Evolutionary conservation across 257 asterid genomes (phyloP).

Genomic region (Parsonsia alboflavescens): DNA sequence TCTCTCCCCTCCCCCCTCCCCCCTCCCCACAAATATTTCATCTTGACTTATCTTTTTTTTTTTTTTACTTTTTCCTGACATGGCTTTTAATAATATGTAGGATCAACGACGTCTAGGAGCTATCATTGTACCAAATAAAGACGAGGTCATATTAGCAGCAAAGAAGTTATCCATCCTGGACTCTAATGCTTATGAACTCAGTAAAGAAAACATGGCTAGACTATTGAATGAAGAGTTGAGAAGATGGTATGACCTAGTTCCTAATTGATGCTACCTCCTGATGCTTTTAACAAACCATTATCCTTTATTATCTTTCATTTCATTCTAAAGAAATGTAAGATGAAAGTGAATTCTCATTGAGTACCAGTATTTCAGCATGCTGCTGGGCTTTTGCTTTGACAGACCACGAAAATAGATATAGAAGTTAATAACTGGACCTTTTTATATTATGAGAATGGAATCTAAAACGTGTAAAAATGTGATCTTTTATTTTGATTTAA

Average conservation of each 20-base stretch:
- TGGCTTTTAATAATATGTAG: conserved; percentile 30
- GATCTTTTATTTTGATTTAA: no score
- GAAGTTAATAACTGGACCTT: not conserved
- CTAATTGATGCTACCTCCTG: not conserved
- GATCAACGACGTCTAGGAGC: conserved; percentile 94
- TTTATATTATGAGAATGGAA: no score
- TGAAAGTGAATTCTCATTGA: not conserved
- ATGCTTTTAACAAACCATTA: conserved; percentile 1
- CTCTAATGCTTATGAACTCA: conserved; percentile 51
- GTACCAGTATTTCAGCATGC: not conserved
- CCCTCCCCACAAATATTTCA: no score
- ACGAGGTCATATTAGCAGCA: conserved; percentile 59
- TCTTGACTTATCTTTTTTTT: not conserved
- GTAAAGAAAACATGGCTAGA: conserved; percentile 45
- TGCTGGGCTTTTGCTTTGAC: not conserved
- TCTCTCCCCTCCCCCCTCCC: no score
- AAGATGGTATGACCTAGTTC: conserved; percentile 50
- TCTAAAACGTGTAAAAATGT: not conserved
- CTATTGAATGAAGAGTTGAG: conserved; percentile 58
- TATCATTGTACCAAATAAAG: conserved; percentile 73
- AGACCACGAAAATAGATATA: not conserved
- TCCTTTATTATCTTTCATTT: not conserved
- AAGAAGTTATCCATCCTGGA: conserved; percentile 50
- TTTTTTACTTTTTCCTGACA: conserved; percentile 10
- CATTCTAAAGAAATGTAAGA: no score